Evolutionary conservation across 768 basidiomycete genomes (phyloP), one percentile per base, ranked within the genome.

Genomic region (Lentinula sp.): DNA sequence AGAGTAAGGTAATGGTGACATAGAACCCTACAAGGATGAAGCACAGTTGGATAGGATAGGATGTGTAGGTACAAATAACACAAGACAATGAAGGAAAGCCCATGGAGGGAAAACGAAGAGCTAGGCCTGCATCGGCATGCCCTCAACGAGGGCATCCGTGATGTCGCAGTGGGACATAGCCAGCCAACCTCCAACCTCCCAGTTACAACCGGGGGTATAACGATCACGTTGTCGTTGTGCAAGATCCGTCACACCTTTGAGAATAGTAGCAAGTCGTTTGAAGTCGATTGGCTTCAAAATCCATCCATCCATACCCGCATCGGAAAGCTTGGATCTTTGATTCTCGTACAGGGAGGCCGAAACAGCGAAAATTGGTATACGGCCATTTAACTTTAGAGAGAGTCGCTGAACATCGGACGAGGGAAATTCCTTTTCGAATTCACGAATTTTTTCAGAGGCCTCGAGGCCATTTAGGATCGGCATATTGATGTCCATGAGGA

Each of bases 401-500:
- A 75, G 71, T 18, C 80, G 76, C 16, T 60, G 64, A 9, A 62
- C n/a, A 15, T 64, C 36, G 0, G 61, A 46, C n/a, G 49, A 28
- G 15, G 59, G 58, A 3, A 62, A 35, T 0, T 69, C 66, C 35
- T 73, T 68, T 70, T 93, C 90, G 4, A 87, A 60, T 16, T 79
- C 73, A 1, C 91, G 84, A 35, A 93, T 92, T 49, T 82, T 77
- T 54, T 77, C 72, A 0, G 90, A 86, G 0, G 90, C 84, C 57
- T 87, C 82, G 60, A 85, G 83, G 10, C 91, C 91, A 65, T 91
- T 81, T 51, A 92, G 74, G 57, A 93, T 86, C 0, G 91, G 90
- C 89, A 91, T 91, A 68, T 87, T 91, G 10, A 93, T 83, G 69
- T 93, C 91, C 92, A 93, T 95, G 50, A 95, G 74, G 15, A 93